These are phyloP conservation scores for Dioscorea alata DNA, from an alignment of 106 monocot genomes.

Conservation along the genomic window DNA sequence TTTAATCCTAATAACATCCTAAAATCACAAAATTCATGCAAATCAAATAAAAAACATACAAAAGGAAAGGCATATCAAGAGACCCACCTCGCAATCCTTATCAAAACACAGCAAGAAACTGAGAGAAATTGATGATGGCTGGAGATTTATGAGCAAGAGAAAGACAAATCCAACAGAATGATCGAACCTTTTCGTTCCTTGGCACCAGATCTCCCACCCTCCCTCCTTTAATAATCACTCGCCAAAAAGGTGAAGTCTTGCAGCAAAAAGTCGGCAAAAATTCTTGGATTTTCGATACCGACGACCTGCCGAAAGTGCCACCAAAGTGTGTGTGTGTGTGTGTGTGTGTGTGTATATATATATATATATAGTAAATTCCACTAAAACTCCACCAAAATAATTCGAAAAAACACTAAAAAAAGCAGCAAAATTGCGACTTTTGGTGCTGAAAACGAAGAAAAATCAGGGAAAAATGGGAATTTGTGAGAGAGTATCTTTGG, in stretches of 20 bases:
- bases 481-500: too few relatives aligned
- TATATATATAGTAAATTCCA: too few relatives aligned
- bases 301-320: conserved; percentile 7
- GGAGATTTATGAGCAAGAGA: neutral
- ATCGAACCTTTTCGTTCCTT: neutral
- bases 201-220: conserved; percentile 3
- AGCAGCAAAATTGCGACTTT: too few relatives aligned
- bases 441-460: too few relatives aligned
- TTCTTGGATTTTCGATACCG: neutral
- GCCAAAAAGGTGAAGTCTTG: conserved; percentile 7
- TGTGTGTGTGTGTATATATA: too few relatives aligned
- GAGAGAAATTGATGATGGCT: neutral
- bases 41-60: neutral
- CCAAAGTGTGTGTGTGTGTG: too few relatives aligned
- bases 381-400: too few relatives aligned
- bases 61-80: too few relatives aligned
- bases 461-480: too few relatives aligned
- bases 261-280: conserved; percentile 8
- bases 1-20: neutral
- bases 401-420: too few relatives aligned
- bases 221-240: neutral
- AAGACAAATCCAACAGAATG: conserved; percentile 4
- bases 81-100: neutral
- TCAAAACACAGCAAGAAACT: neutral
- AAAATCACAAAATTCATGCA: neutral